These are phyloP conservation scores for Suhomyces bokatorum DNA, from an alignment of 1,139 yeast genomes.

Conservation along the genomic window DNA sequence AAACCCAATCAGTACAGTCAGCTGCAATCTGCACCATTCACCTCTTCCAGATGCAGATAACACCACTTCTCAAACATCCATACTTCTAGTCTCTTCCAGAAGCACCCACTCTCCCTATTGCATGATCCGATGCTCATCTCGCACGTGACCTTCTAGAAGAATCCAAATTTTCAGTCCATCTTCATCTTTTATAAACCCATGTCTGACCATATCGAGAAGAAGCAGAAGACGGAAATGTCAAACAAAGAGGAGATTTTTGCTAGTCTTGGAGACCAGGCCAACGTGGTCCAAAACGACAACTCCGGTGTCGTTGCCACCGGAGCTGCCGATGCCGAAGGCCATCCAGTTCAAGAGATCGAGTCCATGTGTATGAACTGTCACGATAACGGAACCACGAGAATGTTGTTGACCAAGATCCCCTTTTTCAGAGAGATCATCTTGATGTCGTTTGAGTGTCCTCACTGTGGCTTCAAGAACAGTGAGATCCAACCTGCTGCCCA, in stretches of 20 bases:
- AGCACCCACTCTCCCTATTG: background rate
- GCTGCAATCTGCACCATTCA: too few species aligned
- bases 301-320: constrained; percentile 43
- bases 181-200: constrained; percentile 6
- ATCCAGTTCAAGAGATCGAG: constrained; percentile 92
- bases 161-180: constrained; percentile 7
- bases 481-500: constrained; percentile 94
- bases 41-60: too few species aligned
- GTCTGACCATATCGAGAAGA: constrained; percentile 20
- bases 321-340: constrained; percentile 84
- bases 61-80: background rate
- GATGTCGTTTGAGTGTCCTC: constrained; percentile 96
- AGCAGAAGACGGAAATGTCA: constrained; percentile 19
- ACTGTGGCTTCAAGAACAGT: constrained; percentile 86
- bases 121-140: constrained; percentile 7
- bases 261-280: constrained; percentile 48
- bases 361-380: constrained; percentile 96
- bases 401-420: constrained; percentile 87
- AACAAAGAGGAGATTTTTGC: constrained; percentile 48
- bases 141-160: constrained; percentile 13
- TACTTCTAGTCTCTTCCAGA: background rate
- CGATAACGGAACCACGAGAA: constrained; percentile 76
- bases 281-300: constrained; percentile 12
- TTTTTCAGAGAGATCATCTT: constrained; percentile 86
- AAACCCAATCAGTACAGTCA: too few species aligned